Evolutionary conservation across 192 early-diverging fungal species (phyloP), one percentile per base, ranked within the genome.

Genomic region (Entophlyctis luteolus): DNA sequence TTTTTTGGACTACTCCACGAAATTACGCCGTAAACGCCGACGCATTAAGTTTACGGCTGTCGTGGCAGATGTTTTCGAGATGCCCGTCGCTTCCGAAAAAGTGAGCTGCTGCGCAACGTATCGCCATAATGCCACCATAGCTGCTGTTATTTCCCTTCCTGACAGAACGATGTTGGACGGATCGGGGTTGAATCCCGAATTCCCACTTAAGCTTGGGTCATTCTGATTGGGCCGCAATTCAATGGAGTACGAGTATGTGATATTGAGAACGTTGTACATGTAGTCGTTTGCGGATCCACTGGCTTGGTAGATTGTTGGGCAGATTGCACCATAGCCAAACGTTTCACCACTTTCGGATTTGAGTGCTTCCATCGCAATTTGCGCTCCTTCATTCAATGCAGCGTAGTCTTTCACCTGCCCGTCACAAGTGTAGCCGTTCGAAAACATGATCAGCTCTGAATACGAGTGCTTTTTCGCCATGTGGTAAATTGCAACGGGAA

Each of bases 381-480:
- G 20, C 22, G 66, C 16, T 20, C 48, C 72, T 20, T 27, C 31
- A 20, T 48, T 32, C 12, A 73, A 45, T 33, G 34, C 55, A 14
- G 33, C 56, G 56, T 70, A 68, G 52, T 77, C 71, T 16, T 68
- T 53, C 18, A 59, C 59, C 22, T 62, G 31, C 29, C 3, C 35
- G 12, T 34, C 25, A 60, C 68, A 67, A 46, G 46, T 48, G 29
- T 71, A 73, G 31, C 70, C 77, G 38, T 69, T 72, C 16, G 77
- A 55, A 37, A 63, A 77, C 82, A 87, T 79, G 73, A 81, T 86
- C 34, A 84, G 59, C 62, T 87, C 81, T 20, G 79, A 81, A 72
- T 81, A 87, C 2, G 71, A 71, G 59, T 86, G 82, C 47, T 54
- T 2, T 2, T 14, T 35, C 22, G 8, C 16, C 8, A 33, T 5